Evolutionary conservation across 345 rosid genomes (phyloP).

Genomic region (Arabis hirsuta): DNA sequence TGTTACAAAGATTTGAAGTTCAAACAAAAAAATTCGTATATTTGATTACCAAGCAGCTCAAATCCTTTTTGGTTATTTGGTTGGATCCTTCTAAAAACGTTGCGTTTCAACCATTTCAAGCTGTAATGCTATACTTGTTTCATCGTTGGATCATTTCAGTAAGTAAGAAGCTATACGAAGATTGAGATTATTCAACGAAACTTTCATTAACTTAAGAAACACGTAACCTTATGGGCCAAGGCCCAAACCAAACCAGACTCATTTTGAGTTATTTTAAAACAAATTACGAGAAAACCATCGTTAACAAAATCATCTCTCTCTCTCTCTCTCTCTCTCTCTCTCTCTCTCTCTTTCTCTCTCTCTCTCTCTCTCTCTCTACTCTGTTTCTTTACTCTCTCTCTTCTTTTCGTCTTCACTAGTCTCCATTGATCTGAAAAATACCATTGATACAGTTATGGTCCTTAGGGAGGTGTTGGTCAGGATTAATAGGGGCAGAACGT

Average conservation of each 20-base stretch:
- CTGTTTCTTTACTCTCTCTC: too few relatives aligned
- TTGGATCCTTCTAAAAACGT: background rate
- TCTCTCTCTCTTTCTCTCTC: background rate
- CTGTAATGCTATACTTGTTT: background rate
- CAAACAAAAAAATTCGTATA: background rate
- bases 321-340: background rate
- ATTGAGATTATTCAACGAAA: background rate
- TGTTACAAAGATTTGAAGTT: background rate
- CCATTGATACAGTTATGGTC: slow-evolving; percentile 43
- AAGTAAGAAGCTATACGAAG: background rate
- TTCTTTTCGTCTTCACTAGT: background rate
- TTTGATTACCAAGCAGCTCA: background rate
- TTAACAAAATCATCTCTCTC: background rate
- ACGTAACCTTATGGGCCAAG: slow-evolving; percentile 13
- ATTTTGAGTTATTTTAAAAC: background rate
- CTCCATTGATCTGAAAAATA: slow-evolving; percentile 16
- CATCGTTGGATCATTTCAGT: background rate
- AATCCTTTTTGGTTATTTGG: background rate
- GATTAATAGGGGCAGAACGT: slow-evolving; percentile 48
- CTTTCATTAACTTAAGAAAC: slow-evolving; percentile 1
- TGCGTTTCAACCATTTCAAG: background rate
- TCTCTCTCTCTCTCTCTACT: too few relatives aligned
- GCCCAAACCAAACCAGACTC: slow-evolving; percentile 18
- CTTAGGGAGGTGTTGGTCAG: slow-evolving; percentile 55
- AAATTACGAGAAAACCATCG: background rate